Evolutionary conservation across 176 grass and related monocot genomes (phyloP).

Genomic region (Raddia distichophylla): DNA sequence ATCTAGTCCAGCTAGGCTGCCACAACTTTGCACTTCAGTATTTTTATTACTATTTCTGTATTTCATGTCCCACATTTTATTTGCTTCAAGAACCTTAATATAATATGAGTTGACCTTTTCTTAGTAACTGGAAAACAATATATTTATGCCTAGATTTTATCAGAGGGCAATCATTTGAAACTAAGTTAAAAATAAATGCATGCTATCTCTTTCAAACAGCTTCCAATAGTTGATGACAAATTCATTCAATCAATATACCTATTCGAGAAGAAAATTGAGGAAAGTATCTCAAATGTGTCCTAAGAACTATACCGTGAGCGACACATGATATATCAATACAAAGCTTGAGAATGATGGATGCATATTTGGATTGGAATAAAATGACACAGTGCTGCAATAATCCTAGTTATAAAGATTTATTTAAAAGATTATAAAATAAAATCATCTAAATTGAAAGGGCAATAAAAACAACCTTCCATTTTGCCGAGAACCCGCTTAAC

Average conservation of each 20-base stretch:
- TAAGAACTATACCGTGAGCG: not conserved
- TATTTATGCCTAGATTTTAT: not conserved
- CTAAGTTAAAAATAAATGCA: not conserved
- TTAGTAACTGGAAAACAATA: not conserved
- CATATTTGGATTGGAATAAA: constrained; percentile 2
- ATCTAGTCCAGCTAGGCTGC: not conserved
- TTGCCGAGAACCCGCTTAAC: constrained; percentile 90
- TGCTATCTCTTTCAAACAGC: not conserved
- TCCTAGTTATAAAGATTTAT: not conserved
- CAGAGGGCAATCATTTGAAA: not conserved
- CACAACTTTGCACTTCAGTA: not conserved
- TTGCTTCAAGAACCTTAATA: not conserved
- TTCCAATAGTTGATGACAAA: not conserved
- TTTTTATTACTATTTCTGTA: too few species aligned
- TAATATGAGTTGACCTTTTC: not conserved
- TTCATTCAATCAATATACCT: not conserved
- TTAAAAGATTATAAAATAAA: not conserved
- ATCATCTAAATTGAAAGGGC: not conserved
- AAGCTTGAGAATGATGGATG: not conserved
- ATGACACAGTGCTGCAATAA: not conserved
- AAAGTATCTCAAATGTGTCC: not conserved
- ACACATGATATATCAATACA: not conserved
- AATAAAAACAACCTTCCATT: constrained; percentile 74
- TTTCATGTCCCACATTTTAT: not conserved
- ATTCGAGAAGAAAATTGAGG: not conserved